Conservation (phyloP, 768 basidiomycete genomes). For the Collybia mongolica region DNA sequence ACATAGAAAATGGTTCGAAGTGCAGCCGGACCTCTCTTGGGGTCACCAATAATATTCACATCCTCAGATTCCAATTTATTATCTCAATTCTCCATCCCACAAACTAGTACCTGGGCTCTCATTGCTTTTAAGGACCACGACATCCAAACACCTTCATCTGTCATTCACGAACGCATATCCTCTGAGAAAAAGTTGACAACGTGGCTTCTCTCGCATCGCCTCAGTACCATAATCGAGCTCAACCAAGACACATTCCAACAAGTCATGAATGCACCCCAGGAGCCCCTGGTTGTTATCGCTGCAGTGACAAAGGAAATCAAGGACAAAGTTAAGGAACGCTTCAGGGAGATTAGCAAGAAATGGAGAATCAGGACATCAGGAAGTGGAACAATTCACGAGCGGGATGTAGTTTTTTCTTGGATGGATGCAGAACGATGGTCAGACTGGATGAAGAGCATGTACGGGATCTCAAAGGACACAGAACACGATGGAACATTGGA, state of each 20-base stretch:
- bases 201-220: constrained; percentile 70
- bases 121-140: constrained; percentile 68
- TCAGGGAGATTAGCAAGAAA: constrained; percentile 52
- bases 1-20: constrained; percentile 34
- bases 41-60: constrained; percentile 43
- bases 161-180: constrained; percentile 32
- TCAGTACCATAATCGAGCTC: constrained; percentile 75
- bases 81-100: constrained; percentile 33
- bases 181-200: constrained; percentile 32
- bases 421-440: constrained; percentile 86
- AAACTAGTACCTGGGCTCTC: constrained; percentile 54
- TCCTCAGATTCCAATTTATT: constrained; percentile 36
- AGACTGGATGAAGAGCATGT: constrained; percentile 91
- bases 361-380: constrained; percentile 54
- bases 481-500: constrained; percentile 27
- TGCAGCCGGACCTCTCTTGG: constrained; percentile 42
- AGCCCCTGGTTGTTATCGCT: constrained; percentile 78
- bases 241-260: constrained; percentile 76
- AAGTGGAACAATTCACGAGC: constrained; percentile 36
- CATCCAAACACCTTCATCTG: constrained; percentile 39
- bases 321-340: constrained; percentile 41
- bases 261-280: constrained; percentile 79
- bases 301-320: constrained; percentile 38
- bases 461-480: constrained; percentile 50
- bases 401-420: constrained; percentile 81